A percentile compares a stretch with the other conserved stretches of the same genome.
These are phyloP conservation scores for Pelargonium fulgidum DNA, from an alignment of 441 rosid genomes.

Conservation along the genomic window DNA sequence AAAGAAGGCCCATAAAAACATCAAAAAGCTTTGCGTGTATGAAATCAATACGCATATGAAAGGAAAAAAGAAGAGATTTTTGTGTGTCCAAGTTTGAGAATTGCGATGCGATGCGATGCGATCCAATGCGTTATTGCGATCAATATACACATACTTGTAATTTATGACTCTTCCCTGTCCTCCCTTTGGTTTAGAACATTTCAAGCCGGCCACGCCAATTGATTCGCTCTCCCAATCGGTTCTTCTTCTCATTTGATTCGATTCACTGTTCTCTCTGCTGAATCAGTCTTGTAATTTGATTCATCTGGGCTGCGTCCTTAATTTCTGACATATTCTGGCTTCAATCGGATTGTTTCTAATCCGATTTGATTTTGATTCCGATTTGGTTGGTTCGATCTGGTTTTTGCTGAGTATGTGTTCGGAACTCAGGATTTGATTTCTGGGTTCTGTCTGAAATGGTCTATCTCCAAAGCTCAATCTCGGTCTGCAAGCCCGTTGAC, in stretches of 20 bases:
- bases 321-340: neutral
- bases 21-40: too few relatives aligned
- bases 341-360: neutral
- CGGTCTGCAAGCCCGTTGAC: constrained; percentile 68
- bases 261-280: neutral
- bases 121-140: too few relatives aligned
- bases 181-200: neutral
- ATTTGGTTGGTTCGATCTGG: constrained; percentile 23
- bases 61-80: too few relatives aligned
- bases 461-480: constrained; percentile 60
- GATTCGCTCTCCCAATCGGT: neutral
- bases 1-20: too few relatives aligned
- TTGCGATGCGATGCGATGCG: too few relatives aligned
- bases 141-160: too few relatives aligned
- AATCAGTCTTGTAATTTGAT: neutral
- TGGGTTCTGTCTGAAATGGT: constrained; percentile 65
- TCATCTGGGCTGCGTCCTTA: neutral
- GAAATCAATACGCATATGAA: too few relatives aligned
- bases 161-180: neutral
- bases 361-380: constrained; percentile 12
- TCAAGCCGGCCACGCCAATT: neutral
- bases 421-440: constrained; percentile 11
- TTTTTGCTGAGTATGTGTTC: constrained; percentile 7
- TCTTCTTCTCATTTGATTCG: neutral
- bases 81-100: too few relatives aligned